Base-by-base conservation (phyloP, 176 grass and related monocot species). In the Eleusine coracana region DNA sequence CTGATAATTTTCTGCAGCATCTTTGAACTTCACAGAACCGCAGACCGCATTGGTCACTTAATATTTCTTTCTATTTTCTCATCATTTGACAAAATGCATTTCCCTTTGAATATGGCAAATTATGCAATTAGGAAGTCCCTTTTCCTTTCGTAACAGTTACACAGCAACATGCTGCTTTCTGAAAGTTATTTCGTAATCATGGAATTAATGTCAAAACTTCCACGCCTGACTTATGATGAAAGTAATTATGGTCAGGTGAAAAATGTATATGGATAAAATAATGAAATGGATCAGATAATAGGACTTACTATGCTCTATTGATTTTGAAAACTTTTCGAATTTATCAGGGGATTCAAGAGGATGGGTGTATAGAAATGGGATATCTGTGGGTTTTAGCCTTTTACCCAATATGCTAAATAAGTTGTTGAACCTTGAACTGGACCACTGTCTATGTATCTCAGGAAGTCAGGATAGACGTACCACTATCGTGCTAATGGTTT, bases 321-420 rank as follows among this genome's bases (percentile, higher is more conserved):
- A 61, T 61, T 63, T 63, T 44, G 37, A 27, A 21, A 11, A 44
- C 4, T 5, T 48, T 20, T 65, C 20, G 5, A 1, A 34, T 64
- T 14, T 7, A 49, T 38, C 28, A 79, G 69, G n/a, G 71, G 10
- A 79, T 83, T 66, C 46, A 79, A n/a, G 58, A 73, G 27, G 67
- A 21, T 42, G 14, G 7, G 17, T 63, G 41, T 87, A 72, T 59
- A 70, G 37, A 82, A 62, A 76, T 28, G 58, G 54, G n/a, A 65
- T 76, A 16, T 12, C 20, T 2, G 5, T 60, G 65, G 65, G 45
- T 50, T 63, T 10, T 82, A 71, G 8, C 16, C 7, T 59, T 59
- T 6, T 63, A 14, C 60, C 58, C 25, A 29, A 63, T 21, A 36
- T 14, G 18, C 9, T 54, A 6, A 74, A 74, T 55, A 4, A 2